These are phyloP conservation scores for Apiosordaria backusii DNA, from an alignment of 495 filamentous ascomycete species.

Conservation along the genomic window DNA sequence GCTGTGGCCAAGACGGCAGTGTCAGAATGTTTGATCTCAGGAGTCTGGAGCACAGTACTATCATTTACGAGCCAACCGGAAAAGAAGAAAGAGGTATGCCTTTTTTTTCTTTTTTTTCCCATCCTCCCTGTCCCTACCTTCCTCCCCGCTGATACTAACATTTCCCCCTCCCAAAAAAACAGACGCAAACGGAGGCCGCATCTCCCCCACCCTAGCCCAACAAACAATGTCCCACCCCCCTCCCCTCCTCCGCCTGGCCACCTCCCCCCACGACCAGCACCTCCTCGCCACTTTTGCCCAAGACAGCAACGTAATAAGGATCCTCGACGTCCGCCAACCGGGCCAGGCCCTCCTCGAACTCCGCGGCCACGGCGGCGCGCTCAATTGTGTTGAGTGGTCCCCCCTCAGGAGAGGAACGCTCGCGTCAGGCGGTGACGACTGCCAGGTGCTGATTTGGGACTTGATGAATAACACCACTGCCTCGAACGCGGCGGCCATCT, in stretches of 20 bases:
- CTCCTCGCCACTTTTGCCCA: slow-evolving; percentile 94
- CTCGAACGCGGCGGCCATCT: slow-evolving; percentile 12
- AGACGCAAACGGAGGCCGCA: slow-evolving; percentile 49
- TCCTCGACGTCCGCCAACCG: slow-evolving; percentile 94
- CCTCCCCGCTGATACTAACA: slow-evolving; percentile 19
- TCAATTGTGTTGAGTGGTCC: slow-evolving; percentile 96
- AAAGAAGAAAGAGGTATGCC: slow-evolving; percentile 77
- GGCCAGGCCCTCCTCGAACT: slow-evolving; percentile 93
- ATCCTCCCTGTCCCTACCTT: not conserved
- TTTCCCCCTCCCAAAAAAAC: no score
- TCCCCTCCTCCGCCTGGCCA: slow-evolving; percentile 80
- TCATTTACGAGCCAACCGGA: slow-evolving; percentile 95
- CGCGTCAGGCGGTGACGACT: slow-evolving; percentile 90
- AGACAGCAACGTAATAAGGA: slow-evolving; percentile 88
- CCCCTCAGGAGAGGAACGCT: slow-evolving; percentile 80
- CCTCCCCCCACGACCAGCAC: slow-evolving; percentile 93
- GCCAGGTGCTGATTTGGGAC: slow-evolving; percentile 89
- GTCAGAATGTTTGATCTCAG: slow-evolving; percentile 98
- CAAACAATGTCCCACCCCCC: slow-evolving; percentile 78
- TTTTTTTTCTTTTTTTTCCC: not conserved
- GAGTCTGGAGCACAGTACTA: slow-evolving; percentile 95
- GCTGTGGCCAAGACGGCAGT: slow-evolving; percentile 95
- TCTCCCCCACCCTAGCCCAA: slow-evolving; percentile 62
- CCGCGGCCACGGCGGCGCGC: slow-evolving; percentile 77
- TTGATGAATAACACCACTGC: slow-evolving; percentile 64